These are phyloP conservation scores for Teratosphaeria epicoccoides DNA, from an alignment of 2,329 filamentous ascomycete genomes.

Conservation along the genomic window DNA sequence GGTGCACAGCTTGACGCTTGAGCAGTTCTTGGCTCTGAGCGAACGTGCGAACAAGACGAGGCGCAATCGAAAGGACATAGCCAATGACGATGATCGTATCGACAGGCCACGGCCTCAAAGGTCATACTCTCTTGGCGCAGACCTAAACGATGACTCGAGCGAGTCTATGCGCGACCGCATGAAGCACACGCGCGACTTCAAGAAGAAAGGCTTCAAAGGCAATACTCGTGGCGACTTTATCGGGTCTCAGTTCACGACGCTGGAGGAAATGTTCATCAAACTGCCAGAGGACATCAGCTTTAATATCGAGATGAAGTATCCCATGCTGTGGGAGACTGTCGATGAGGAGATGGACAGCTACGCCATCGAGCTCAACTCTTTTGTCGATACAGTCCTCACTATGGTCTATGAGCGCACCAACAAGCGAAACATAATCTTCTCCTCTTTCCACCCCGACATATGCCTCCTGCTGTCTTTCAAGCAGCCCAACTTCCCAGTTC, in stretches of 20 bases:
- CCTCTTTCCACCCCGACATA: conserved; percentile 93
- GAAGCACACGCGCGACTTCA: conserved; percentile 94
- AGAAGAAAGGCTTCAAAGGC: conserved; percentile 87
- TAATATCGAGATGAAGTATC: conserved; percentile 99
- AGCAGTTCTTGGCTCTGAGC: conserved; percentile 63
- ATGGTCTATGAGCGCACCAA: conserved; percentile 81
- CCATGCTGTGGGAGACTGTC: conserved; percentile 91
- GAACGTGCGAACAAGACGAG: conserved; percentile 10
- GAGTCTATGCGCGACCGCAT: conserved; percentile 67
- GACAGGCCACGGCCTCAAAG: conserved; percentile 25
- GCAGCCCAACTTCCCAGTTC: conserved; percentile 88
- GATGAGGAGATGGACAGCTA: conserved; percentile 96
- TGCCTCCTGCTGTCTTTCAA: conserved; percentile 92
- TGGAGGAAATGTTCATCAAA: conserved; percentile 84
- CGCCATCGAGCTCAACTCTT: conserved; percentile 89
- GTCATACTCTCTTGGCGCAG: conserved; percentile 51
- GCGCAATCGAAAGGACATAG: conserved; percentile 5
- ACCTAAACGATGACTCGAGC: conserved; percentile 29
- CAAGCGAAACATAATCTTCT: conserved; percentile 89
- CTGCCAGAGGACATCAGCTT: conserved; percentile 78
- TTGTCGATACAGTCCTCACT: conserved; percentile 82
- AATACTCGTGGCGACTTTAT: conserved; percentile 92
- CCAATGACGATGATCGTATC: not conserved
- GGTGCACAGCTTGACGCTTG: conserved; percentile 85
- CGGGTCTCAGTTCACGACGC: conserved; percentile 86